Base-by-base conservation (phyloP, 805 yeast genomes). In the Blastobotrys parvus region DNA sequence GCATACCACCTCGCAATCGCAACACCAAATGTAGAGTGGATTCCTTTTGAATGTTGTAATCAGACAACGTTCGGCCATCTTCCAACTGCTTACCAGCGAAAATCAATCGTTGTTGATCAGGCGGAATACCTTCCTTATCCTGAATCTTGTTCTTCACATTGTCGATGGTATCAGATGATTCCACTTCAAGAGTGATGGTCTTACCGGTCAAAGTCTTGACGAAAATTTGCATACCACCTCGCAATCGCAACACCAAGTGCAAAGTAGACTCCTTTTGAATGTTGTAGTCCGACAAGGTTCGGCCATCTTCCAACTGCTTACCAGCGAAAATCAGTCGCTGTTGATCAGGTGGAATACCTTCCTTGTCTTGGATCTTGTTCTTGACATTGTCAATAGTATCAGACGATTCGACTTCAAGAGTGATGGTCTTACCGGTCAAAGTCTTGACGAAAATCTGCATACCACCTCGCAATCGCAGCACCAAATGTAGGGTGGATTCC, bases 41-140 rank as follows among this genome's bases (percentile, higher is more conserved):
- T 71, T 87, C 95, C 76, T 87, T 87, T 72, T 87, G 95, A 65
- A 86, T 86, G 80, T 86, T 87, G 82, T 86, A 87, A 69, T 87
- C 95, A 42, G 94, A 82, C 53, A 87, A 71, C 41, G 95, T 87
- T 75, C 95, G 82, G 57, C 96, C 96, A 59, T 87, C 96, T 72
- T 87, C 96, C 57, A 87, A 75, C 71, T 87, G 96, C 75, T 87
- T 87, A 76, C 95, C 95, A 57, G 95, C 95, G 61, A 87, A 87
- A 70, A 87, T 87, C 60, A 87, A 74, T 72, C 95, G 80, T 72
- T 87, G 95, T 69, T 87, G 95, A 74, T 87, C 95, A 57, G 95
- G 95, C 60, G 95, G 95, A 59, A 87, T 87, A 59, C 95, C 95
- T 69, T 86, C 95, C 77, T 87, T 87, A 72, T 87, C 95, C 70